Percentiles rank a stretch among this genome's conserved stretches.
Evolutionary conservation across 352 stramenopile species (phyloP).

Genomic region (Pythium coloratum): DNA sequence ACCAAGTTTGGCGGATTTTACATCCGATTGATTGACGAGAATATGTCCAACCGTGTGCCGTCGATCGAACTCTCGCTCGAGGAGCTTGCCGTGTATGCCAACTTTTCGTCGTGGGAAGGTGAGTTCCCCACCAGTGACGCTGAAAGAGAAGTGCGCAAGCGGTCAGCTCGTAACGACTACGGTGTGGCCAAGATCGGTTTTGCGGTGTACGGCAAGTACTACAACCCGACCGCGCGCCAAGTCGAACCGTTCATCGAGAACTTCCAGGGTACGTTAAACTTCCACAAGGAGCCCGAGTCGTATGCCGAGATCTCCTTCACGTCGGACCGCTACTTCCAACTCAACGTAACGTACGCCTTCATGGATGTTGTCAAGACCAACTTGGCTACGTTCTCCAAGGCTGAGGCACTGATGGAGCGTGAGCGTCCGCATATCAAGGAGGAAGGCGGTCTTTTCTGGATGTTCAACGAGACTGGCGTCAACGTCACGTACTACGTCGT

Average conservation of each 20-base stretch:
- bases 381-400: conserved; percentile 63
- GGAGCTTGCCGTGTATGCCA: conserved; percentile 73
- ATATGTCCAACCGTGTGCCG: conserved; percentile 66
- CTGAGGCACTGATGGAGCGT: conserved; percentile 41
- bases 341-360: conserved; percentile 84
- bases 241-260: conserved; percentile 87
- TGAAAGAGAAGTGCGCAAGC: conserved; percentile 43
- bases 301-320: conserved; percentile 71
- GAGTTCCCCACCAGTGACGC: conserved; percentile 25
- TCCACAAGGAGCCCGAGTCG: conserved; percentile 71
- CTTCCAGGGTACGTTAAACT: conserved; percentile 74
- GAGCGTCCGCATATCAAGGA: conserved; percentile 81
- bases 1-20: conserved; percentile 89
- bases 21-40: conserved; percentile 82
- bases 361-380: conserved; percentile 80
- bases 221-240: conserved; percentile 75
- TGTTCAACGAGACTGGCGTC: conserved; percentile 79
- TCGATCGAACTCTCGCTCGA: conserved; percentile 80
- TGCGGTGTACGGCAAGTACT: conserved; percentile 88
- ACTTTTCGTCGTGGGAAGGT: conserved; percentile 73
- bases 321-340: conserved; percentile 82
- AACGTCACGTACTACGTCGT: conserved; percentile 84
- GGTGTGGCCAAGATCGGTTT: conserved; percentile 77
- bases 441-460: conserved; percentile 81
- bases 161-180: conserved; percentile 56